Evolutionary conservation across 225 moss, liverwort and hornwort species (phyloP).

Genomic region (Rhytidiadelphus loreus): DNA sequence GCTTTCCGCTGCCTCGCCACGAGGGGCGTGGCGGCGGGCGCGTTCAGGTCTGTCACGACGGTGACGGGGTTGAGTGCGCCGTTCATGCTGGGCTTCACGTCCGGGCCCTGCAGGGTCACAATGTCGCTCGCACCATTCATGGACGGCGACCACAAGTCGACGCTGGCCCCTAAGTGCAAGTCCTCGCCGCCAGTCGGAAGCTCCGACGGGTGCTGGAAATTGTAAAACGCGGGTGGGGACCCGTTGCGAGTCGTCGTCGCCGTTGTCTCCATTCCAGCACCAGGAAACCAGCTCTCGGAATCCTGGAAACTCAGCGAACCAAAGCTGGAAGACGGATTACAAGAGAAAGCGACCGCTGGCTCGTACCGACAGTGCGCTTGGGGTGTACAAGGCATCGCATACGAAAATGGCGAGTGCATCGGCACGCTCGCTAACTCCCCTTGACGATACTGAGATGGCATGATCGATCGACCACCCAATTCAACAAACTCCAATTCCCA

Average conservation of each 20-base stretch:
- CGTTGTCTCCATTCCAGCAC: neutral
- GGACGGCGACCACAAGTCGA: constrained; percentile 46
- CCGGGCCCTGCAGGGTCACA: neutral
- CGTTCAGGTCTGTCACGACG: neutral
- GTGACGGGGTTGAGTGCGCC: neutral
- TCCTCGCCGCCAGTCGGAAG: constrained; percentile 10
- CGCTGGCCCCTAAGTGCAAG: constrained; percentile 6
- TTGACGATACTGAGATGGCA: constrained; percentile 32
- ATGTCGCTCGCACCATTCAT: constrained; percentile 6
- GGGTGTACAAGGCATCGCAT: constrained; percentile 11
- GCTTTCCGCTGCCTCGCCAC: neutral
- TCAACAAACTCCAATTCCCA: neutral
- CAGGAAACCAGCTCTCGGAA: constrained; percentile 29
- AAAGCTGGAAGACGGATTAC: neutral
- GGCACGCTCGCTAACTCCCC: constrained; percentile 17
- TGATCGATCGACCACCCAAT: neutral
- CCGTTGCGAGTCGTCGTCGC: neutral
- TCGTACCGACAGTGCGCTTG: constrained; percentile 27
- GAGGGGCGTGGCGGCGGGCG: neutral
- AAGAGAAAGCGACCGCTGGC: neutral
- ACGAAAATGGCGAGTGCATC: constrained; percentile 13
- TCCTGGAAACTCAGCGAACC: neutral
- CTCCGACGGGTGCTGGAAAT: constrained; percentile 19
- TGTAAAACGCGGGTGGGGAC: neutral
- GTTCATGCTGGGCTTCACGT: neutral